Base-by-base conservation (phyloP, 2,329 filamentous ascomycete genomes). In the Colletotrichum sansevieriae region DNA sequence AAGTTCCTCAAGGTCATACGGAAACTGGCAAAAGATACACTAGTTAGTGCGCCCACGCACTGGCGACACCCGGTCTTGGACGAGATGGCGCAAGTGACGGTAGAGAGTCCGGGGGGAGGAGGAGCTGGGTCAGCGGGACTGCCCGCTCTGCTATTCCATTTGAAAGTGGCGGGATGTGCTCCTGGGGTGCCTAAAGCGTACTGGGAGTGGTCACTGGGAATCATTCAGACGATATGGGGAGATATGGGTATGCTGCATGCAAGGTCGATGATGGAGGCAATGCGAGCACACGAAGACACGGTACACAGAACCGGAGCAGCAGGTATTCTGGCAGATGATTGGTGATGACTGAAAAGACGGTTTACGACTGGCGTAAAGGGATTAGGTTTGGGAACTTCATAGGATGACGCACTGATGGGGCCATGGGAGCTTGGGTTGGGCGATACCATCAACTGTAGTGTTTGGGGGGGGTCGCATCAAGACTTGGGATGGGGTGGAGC, bases 181-280 rank as follows among this genome's bases (percentile, higher is more conserved):
- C 82, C 83, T 0, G 83, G 83, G 1, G 78, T 85, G 1, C 79
- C 83, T 2, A 63, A 71, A 1, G 76, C 78, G 8, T 80, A 82
- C 62, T 84, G 80, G 77, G 69, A 78, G 22, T 87, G 84, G 84
- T 78, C 81, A 0, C 73, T 84, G 59, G 77, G 75, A 15, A 76
- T 83, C 18, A 74, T 86, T 63, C 81, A 84, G 49, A 83, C 83
- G 10, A 81, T 86, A 12, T 87, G 83, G 82, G 76, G 79, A 56
- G 80, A 83, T 47, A 82, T 86, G 76, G 85, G 85, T 9, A 86
- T 87, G 82, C 75, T 83, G 39, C 83, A 85, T 70, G 84, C 84
- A 2, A 78, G 80, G 63, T 75, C 78, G 18, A 76, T 86, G 68
- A 81, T 82, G 43, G 82, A 84, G 47, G 72, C 77, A 7, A 82